phyloP scores from a whole-genome alignment of 225 moss, liverwort and hornwort genomes.

The Marchantia paleacea region DNA sequence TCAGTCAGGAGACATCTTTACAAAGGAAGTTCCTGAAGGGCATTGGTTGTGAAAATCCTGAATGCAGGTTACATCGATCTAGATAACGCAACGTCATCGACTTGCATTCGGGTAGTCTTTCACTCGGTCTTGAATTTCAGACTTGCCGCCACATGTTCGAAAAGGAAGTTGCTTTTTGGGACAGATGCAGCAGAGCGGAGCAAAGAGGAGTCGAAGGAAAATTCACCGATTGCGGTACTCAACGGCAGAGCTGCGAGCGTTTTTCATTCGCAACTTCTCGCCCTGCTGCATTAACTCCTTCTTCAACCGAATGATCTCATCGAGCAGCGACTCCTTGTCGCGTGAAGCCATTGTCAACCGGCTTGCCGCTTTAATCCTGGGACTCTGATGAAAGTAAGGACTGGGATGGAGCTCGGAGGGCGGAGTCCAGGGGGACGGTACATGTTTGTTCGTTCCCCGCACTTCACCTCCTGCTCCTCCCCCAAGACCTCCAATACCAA shows the following conservation, averaged over 20 bases:
- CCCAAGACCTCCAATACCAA: slow-evolving; percentile 1
- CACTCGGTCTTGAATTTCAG: neutral
- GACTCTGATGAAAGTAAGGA: slow-evolving; percentile 18
- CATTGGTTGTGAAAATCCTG: neutral
- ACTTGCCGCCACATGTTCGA: no score
- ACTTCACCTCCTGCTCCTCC: neutral
- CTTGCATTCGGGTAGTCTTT: neutral
- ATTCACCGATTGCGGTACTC: slow-evolving; percentile 34
- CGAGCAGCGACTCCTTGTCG: slow-evolving; percentile 41
- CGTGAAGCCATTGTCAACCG: slow-evolving; percentile 28
- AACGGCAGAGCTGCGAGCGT: slow-evolving; percentile 18
- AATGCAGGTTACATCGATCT: neutral
- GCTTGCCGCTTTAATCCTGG: slow-evolving; percentile 4
- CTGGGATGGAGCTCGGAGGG: slow-evolving; percentile 4
- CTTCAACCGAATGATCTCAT: slow-evolving; percentile 38
- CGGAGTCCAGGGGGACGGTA: neutral
- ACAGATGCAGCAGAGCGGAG: neutral
- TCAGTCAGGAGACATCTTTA: no score
- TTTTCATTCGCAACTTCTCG: slow-evolving; percentile 17
- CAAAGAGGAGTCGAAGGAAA: neutral
- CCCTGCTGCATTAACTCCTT: slow-evolving; percentile 26
- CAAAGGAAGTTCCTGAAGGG: no score
- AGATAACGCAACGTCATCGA: neutral
- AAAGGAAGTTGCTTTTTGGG: no score
- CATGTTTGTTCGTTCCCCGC: neutral